phyloP scores from a whole-genome alignment of 352 stramenopile genomes.

The Phytophthora macrochlamydospora region DNA sequence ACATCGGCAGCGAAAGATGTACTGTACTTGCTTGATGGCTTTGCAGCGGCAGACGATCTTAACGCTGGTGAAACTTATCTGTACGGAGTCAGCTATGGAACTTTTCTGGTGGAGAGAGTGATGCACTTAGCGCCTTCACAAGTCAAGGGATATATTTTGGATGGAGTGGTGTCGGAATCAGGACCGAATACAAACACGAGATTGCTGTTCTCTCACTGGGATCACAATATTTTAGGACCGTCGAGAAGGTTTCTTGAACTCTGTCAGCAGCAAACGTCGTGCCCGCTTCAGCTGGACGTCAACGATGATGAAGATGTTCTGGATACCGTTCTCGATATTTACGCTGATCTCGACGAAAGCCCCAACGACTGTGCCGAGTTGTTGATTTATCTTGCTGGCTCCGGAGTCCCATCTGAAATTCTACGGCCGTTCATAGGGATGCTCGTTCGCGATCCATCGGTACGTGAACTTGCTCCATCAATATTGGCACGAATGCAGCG shows the following conservation, averaged over 20 bases:
- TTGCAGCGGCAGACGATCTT: conserved; percentile 21
- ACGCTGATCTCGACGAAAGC: conserved; percentile 37
- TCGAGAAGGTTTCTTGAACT: conserved; percentile 33
- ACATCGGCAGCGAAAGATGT: conserved; percentile 57
- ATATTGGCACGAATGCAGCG: conserved; percentile 39
- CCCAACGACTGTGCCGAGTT: conserved; percentile 22
- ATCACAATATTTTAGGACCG: conserved; percentile 34
- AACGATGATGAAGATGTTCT: conserved; percentile 18
- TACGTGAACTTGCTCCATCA: conserved; percentile 35
- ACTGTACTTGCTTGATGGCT: conserved; percentile 14
- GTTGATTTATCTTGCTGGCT: conserved; percentile 10
- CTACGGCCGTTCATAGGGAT: conserved; percentile 43
- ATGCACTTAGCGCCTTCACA: conserved; percentile 48
- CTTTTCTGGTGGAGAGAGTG: conserved; percentile 52
- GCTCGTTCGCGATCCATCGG: conserved; percentile 32
- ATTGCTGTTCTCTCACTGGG: conserved; percentile 40
- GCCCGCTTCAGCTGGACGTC: conserved; percentile 29
- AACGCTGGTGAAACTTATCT: conserved; percentile 35
- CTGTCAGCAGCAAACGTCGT: conserved; percentile 23
- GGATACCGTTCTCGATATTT: conserved; percentile 33
- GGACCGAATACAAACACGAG: conserved; percentile 19
- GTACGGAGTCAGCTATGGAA: conserved; percentile 65
- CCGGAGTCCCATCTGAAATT: conserved; percentile 13
- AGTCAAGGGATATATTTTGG: conserved; percentile 57
- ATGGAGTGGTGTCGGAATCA: conserved; percentile 44